Conservation (phyloP, 2,329 filamentous ascomycete species). For the Cercospora brassicicola region DNA sequence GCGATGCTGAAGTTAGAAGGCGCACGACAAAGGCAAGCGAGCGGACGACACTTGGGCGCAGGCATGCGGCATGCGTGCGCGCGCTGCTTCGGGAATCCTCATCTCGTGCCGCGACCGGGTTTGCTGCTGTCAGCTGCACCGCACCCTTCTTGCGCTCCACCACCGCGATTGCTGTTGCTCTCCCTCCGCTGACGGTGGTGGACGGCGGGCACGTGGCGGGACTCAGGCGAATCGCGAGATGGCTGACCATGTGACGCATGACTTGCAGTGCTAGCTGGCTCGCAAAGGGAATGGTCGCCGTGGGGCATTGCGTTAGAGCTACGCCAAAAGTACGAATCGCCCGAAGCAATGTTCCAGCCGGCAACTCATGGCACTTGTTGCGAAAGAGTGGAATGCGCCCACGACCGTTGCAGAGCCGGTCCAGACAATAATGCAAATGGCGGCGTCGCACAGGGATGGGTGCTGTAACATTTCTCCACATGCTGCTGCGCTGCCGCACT, state of each 20-base stretch:
- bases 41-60: background rate
- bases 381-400: background rate
- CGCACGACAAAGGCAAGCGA: background rate
- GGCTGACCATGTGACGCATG: conserved; percentile 16
- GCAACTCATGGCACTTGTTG: background rate
- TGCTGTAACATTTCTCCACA: background rate
- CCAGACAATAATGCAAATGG: background rate
- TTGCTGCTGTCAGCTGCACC: background rate
- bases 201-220: background rate
- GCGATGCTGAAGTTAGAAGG: background rate
- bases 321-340: background rate
- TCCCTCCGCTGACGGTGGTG: background rate
- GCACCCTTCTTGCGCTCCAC: background rate
- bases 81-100: background rate
- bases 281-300: conserved; percentile 11
- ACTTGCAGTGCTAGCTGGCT: conserved; percentile 12
- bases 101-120: background rate
- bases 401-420: conserved; percentile 1
- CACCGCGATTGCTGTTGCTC: too few species aligned
- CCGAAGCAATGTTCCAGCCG: background rate
- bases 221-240: background rate
- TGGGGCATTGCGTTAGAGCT: background rate
- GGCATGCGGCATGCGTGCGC: background rate
- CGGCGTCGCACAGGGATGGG: background rate
- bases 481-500: background rate